Base-by-base conservation (phyloP, 1,139 yeast species). In the Hyphopichia khmerensis region DNA sequence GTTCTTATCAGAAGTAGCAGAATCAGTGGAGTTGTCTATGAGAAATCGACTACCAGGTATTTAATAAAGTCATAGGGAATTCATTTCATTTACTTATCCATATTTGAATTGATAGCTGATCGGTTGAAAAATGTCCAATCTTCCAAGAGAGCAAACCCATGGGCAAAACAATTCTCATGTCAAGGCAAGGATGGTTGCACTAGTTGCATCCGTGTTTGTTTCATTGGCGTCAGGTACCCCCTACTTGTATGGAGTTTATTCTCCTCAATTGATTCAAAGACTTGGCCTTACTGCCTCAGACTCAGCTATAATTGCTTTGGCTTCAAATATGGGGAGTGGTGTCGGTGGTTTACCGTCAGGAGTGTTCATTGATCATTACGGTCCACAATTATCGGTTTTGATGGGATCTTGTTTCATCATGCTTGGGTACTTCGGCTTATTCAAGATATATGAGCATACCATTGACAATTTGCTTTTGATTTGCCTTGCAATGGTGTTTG, bases 281-380 rank as follows among this genome's bases (percentile, higher is more conserved):
- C 78, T 85, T 31, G 76, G 80, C 0, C 67, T 85, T 29, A 75
- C 84, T 0, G 75, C 85, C 0, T 67, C 79, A 0, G 80, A 79
- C 48, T 78, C 89, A 7, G 87, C 89, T 2, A 74, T 78, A 15
- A 69, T 86, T 4, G 79, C 91, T 0, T 63, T 84, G 33, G 79
- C 86, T 0, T 65, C 82, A 17, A 80, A 77, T 42, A 56, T 84
- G 11, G 93, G 93, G 2, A 70, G 84, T 1, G 81, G 87, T 0
- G 52, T 82, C 4, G 84, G 89, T 15, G 93, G 91, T 0, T 65
- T 84, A 21, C 76, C 85, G 0, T 89, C 85, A 1, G 93, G 95
- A 0, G 56, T 82, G 27, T 53, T 84, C 24, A 83, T 84, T 35
- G 93, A 85, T 55, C 67, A 60, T 36, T 65, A 64, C 39, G 88